Percentiles rank a stretch among this genome's conserved stretches.
phyloP scores from a whole-genome alignment of 2,329 filamentous ascomycete genomes.

The Penicillium expansum region DNA sequence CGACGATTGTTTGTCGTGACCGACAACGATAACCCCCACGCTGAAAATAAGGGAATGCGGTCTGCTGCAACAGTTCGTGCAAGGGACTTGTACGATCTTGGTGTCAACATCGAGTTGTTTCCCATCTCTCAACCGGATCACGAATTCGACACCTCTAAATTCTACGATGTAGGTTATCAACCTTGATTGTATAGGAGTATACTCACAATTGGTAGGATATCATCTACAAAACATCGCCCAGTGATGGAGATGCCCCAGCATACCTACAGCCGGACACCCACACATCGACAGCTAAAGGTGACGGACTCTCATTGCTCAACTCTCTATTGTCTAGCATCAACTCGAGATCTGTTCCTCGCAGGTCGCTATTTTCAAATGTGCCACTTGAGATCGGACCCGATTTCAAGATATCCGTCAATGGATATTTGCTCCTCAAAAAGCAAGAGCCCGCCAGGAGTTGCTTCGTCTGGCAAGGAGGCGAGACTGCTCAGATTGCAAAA shows the following conservation, averaged over 20 bases:
- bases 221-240: constrained; percentile 72
- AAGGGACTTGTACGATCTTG: constrained; percentile 91
- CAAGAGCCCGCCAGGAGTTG: constrained; percentile 78
- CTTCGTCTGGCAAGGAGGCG: constrained; percentile 85
- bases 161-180: constrained; percentile 73
- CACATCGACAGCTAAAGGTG: constrained; percentile 64
- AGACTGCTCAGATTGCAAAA: constrained; percentile 74
- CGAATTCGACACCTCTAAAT: constrained; percentile 76
- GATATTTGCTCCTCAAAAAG: constrained; percentile 82
- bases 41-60: constrained; percentile 66
- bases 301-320: constrained; percentile 74
- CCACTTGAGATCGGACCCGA: constrained; percentile 82
- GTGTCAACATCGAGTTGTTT: constrained; percentile 88
- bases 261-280: constrained; percentile 50
- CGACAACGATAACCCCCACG: constrained; percentile 84
- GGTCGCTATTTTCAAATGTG: constrained; percentile 82
- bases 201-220: constrained; percentile 63
- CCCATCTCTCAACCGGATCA: constrained; percentile 72
- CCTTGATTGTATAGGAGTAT: neutral
- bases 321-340: constrained; percentile 84
- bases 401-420: constrained; percentile 84
- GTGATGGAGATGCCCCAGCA: constrained; percentile 65
- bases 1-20: constrained; percentile 93
- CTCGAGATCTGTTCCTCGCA: constrained; percentile 81
- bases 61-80: constrained; percentile 80